Evolutionary conservation across 768 basidiomycete genomes (phyloP).

Genomic region (Wakefieldia striispora): DNA sequence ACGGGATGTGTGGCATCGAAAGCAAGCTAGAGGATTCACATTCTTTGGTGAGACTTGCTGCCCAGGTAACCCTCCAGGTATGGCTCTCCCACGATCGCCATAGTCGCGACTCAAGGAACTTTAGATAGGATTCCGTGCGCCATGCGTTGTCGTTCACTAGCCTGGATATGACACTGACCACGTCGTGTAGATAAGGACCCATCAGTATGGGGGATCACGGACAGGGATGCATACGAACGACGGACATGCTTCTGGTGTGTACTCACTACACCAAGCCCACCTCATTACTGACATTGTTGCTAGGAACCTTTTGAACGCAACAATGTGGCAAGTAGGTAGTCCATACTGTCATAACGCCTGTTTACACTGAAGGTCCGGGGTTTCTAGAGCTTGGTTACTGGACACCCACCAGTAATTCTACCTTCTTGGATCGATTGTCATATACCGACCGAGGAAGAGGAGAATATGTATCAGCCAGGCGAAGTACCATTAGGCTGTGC

Average conservation of each 20-base stretch:
- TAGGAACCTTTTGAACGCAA: conserved; percentile 42
- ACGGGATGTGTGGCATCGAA: conserved; percentile 53
- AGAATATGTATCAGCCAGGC: conserved; percentile 40
- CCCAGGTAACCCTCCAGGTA: conserved; percentile 48
- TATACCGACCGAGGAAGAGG: conserved; percentile 46
- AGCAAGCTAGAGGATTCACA: conserved; percentile 48
- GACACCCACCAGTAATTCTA: conserved; percentile 46
- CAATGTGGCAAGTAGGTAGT: conserved; percentile 42
- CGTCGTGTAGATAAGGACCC: conserved; percentile 45
- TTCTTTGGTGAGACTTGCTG: conserved; percentile 45
- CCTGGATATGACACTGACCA: conserved; percentile 4
- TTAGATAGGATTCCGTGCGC: conserved; percentile 17
- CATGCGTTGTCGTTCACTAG: background rate
- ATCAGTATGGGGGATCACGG: conserved; percentile 47
- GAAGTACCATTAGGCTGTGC: conserved; percentile 46
- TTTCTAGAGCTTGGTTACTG: conserved; percentile 41
- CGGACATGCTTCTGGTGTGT: conserved; percentile 51
- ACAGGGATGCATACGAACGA: conserved; percentile 51
- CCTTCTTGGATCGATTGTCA: conserved; percentile 44
- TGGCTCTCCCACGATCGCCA: conserved; percentile 4
- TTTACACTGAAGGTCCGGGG: background rate
- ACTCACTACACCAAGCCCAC: background rate
- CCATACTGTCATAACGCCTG: background rate
- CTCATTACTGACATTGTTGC: background rate
- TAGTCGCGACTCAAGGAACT: conserved; percentile 1